Evolutionary conservation across 2,329 filamentous ascomycete genomes (phyloP).

Genomic region (Amylocarpus encephaloides): DNA sequence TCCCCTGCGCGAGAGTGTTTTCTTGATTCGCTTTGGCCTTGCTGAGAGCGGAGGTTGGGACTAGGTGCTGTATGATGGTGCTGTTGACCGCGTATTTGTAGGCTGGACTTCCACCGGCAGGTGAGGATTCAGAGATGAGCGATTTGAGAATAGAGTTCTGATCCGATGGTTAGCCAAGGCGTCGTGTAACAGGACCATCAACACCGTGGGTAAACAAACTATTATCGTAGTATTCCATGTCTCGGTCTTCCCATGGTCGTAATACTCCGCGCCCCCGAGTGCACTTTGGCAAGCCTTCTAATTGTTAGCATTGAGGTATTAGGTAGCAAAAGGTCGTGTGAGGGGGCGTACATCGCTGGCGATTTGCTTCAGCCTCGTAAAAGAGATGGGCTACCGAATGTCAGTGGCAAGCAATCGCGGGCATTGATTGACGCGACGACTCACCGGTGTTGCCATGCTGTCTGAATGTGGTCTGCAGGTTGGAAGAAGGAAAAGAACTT

Average conservation of each 20-base stretch:
- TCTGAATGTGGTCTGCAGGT: not conserved
- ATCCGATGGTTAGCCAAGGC: conserved; percentile 9
- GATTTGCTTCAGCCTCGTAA: conserved; percentile 76
- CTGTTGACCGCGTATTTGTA: conserved; percentile 98
- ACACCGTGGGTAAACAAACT: conserved; percentile 46
- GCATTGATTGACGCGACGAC: not conserved
- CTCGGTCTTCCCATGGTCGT: conserved; percentile 80
- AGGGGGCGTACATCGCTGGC: conserved; percentile 62
- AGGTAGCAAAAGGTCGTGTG: conserved; percentile 4
- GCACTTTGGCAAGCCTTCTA: conserved; percentile 73
- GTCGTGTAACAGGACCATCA: not conserved
- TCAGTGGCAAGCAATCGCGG: conserved; percentile 5
- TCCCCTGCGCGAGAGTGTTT: conserved; percentile 33
- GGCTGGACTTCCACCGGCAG: conserved; percentile 50
- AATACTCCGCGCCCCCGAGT: conserved; percentile 67
- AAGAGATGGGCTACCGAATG: conserved; percentile 60
- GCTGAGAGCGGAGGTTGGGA: conserved; percentile 59
- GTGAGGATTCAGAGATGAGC: conserved; percentile 68
- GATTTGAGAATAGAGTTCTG: conserved; percentile 72
- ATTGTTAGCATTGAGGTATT: conserved; percentile 15
- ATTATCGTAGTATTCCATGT: conserved; percentile 92
- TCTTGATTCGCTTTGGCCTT: conserved; percentile 45
- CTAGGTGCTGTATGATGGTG: conserved; percentile 93
- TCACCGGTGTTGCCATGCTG: conserved; percentile 27
- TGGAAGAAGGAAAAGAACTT: not conserved